Evolutionary conservation across 2,329 filamentous ascomycete species (phyloP).

Genomic region (Apiospora arundinis): DNA sequence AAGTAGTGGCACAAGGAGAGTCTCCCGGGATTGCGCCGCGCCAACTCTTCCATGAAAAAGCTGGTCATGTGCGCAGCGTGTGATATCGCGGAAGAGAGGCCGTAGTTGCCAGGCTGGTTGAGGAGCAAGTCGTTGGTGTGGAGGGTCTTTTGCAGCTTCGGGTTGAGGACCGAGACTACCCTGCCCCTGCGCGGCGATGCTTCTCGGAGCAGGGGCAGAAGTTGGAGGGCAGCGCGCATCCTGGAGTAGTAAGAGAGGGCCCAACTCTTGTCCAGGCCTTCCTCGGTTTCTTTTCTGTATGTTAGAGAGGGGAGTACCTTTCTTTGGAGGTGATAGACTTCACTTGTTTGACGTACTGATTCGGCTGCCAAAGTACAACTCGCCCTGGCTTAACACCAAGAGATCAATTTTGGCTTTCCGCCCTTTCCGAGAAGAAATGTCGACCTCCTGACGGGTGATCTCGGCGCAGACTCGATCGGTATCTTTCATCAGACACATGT

Average conservation of each 20-base stretch:
- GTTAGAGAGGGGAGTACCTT: neutral
- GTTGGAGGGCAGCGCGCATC: neutral
- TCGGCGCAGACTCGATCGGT: neutral
- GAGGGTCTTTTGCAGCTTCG: neutral
- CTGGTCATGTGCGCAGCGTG: constrained; percentile 41
- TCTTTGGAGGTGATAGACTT: neutral
- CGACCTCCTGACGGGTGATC: neutral
- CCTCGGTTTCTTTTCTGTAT: neutral
- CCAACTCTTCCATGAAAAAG: constrained; percentile 40
- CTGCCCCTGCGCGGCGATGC: neutral
- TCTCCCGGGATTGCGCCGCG: constrained; percentile 34
- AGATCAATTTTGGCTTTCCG: neutral
- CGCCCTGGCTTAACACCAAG: neutral
- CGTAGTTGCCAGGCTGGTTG: neutral
- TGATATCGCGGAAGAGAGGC: neutral
- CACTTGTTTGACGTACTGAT: neutral
- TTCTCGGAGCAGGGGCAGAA: neutral
- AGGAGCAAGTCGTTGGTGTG: neutral
- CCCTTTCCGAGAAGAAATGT: neutral
- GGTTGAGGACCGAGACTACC: neutral
- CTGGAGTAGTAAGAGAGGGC: neutral
- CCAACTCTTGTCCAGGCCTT: neutral
- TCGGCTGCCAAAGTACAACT: neutral
- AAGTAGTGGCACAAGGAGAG: constrained; percentile 35
- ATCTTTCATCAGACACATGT: neutral